These are phyloP conservation scores for Effrenium voratum DNA, from an alignment of 73 alveolate genomes.

Conservation along the genomic window DNA sequence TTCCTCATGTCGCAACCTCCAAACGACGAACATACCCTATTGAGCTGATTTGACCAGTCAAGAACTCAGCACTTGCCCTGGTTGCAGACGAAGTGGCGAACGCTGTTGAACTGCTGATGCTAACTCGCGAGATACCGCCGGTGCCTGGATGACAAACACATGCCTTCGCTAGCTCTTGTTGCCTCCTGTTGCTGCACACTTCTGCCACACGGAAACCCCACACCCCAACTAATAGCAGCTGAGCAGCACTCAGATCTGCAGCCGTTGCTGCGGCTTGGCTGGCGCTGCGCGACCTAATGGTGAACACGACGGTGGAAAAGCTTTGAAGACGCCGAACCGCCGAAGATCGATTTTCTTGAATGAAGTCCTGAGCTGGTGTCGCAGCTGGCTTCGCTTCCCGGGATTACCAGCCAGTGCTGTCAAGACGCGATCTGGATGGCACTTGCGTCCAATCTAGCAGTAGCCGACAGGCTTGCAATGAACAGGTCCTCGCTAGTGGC, in stretches of 20 bases:
- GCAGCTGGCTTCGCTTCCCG: too few relatives aligned
- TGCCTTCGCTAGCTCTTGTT: too few relatives aligned
- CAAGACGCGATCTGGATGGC: conserved; percentile 63
- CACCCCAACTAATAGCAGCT: too few relatives aligned
- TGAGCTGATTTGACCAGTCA: too few relatives aligned
- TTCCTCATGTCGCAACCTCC: too few relatives aligned
- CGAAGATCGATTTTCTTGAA: too few relatives aligned
- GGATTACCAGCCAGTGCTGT: too few relatives aligned
- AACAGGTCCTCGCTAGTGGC: conserved; percentile 21
- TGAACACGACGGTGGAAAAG: not conserved
- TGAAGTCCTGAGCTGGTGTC: too few relatives aligned
- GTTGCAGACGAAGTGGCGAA: conserved; percentile 4
- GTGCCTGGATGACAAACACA: too few relatives aligned
- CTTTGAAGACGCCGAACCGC: conserved; percentile 39
- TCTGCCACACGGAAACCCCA: too few relatives aligned
- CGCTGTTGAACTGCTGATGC: not conserved
- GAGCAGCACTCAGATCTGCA: not conserved
- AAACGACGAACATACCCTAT: not conserved
- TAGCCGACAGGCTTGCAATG: conserved; percentile 31
- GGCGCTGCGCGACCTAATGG: conserved; percentile 1
- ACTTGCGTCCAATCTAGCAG: conserved; percentile 42
- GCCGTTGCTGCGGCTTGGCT: conserved; percentile 4
- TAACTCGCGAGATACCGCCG: not conserved
- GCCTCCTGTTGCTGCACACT: too few relatives aligned
- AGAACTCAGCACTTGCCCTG: not conserved